Conservation (phyloP, 2,329 filamentous ascomycete species). For the Mollisiaceae sp. region DNA sequence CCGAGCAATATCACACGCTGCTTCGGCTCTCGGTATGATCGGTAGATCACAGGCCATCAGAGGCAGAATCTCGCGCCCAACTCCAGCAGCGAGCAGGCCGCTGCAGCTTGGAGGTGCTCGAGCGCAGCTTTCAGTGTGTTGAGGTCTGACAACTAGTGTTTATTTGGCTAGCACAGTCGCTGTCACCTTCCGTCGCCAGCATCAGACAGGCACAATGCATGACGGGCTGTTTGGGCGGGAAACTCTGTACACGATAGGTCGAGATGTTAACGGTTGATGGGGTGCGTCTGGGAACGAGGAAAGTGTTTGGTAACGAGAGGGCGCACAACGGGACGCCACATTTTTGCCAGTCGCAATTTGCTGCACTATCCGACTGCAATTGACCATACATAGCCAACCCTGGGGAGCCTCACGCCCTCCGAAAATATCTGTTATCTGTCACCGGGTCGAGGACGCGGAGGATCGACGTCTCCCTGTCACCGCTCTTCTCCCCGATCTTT, state of each 20-base stretch:
- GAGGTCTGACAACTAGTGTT: constrained; percentile 3
- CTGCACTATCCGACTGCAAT: constrained; percentile 2
- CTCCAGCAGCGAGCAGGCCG: neutral
- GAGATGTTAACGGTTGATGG: neutral
- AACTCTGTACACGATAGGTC: constrained; percentile 2
- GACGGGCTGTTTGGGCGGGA: neutral
- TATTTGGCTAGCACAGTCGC: constrained; percentile 2
- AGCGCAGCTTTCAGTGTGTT: neutral
- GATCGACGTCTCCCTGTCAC: neutral
- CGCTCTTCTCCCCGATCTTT: neutral
- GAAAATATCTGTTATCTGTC: constrained; percentile 6
- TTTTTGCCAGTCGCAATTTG: neutral
- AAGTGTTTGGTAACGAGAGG: neutral
- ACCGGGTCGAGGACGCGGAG: neutral
- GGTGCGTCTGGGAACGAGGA: constrained; percentile 6
- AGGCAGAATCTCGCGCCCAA: neutral
- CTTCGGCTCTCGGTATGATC: neutral
- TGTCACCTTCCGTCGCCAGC: neutral
- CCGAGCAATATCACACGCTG: neutral
- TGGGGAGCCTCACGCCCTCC: neutral
- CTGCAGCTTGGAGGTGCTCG: constrained; percentile 8
- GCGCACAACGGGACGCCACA: neutral
- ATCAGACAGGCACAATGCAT: constrained; percentile 16
- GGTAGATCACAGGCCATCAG: constrained; percentile 1
- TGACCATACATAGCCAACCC: neutral